Percentiles rank a stretch among this genome's conserved stretches.
Evolutionary conservation across 495 filamentous ascomycete genomes (phyloP).

Genomic region (Tetracladium marchalianum): DNA sequence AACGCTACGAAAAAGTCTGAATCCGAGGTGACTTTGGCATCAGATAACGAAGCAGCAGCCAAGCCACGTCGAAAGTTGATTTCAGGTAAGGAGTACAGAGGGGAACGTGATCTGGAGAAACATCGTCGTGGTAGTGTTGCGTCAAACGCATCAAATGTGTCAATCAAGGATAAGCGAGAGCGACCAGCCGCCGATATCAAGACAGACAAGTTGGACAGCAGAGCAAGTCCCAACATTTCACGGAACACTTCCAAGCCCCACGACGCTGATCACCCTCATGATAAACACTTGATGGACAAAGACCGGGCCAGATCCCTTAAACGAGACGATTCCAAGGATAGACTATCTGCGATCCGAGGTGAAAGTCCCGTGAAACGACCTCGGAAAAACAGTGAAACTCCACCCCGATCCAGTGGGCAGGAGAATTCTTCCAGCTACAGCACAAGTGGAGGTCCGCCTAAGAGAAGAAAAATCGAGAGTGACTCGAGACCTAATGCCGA

Average conservation of each 20-base stretch:
- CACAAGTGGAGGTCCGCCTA: conserved; percentile 35
- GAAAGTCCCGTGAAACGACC: conserved; percentile 52
- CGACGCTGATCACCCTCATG: conserved; percentile 16
- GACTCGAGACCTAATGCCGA: conserved; percentile 9
- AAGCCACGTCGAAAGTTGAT: conserved; percentile 52
- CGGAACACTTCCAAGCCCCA: conserved; percentile 25
- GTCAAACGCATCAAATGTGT: conserved; percentile 31
- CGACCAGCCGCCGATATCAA: conserved; percentile 4
- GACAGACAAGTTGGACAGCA: conserved; percentile 11
- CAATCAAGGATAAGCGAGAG: conserved; percentile 18
- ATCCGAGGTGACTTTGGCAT: conserved; percentile 32
- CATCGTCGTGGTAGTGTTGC: conserved; percentile 37
- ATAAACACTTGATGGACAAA: conserved; percentile 12
- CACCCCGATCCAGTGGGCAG: conserved; percentile 46
- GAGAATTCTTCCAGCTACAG: conserved; percentile 36
- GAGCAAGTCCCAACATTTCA: conserved; percentile 12
- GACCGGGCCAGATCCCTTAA: conserved; percentile 26
- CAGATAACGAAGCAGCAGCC: conserved; percentile 40
- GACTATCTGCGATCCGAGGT: conserved; percentile 30
- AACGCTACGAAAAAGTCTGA: conserved; percentile 27
- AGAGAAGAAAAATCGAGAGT: conserved; percentile 36
- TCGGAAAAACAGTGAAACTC: conserved; percentile 51
- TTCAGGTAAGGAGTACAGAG: conserved; percentile 47
- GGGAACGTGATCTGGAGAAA: conserved; percentile 43
- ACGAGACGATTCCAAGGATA: conserved; percentile 45